Percentiles rank a stretch among this genome's conserved stretches.
Conservation (phyloP, 2,329 filamentous ascomycete genomes). For the Penicillium sp. region DNA sequence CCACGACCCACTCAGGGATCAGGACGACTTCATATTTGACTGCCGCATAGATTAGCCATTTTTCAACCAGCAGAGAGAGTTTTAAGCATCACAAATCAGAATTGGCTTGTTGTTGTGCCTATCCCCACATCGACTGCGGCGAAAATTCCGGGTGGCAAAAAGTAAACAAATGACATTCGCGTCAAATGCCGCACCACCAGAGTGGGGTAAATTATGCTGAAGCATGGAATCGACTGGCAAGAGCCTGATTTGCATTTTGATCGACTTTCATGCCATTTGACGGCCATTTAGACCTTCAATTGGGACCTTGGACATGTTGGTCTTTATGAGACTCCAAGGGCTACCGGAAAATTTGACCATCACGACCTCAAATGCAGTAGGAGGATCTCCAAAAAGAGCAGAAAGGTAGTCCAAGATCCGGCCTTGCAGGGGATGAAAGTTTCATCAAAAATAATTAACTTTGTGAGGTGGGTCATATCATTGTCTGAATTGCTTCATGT, state of each 20-base stretch:
- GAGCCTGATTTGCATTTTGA: background rate
- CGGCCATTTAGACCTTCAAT: background rate
- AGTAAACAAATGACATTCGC: background rate
- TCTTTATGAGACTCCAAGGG: background rate
- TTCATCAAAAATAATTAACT: background rate
- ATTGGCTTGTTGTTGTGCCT: background rate
- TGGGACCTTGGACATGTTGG: background rate
- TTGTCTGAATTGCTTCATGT: background rate
- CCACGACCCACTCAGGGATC: background rate
- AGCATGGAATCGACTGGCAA: background rate
- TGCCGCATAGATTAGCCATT: background rate
- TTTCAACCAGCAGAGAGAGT: background rate
- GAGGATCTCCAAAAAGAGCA: background rate
- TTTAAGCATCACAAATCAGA: background rate
- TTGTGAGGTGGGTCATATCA: background rate
- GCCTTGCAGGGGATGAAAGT: background rate
- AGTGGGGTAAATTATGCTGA: background rate
- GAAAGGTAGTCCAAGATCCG: background rate
- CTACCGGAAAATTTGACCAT: background rate
- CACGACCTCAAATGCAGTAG: background rate
- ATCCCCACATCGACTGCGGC: background rate
- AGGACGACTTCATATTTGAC: background rate
- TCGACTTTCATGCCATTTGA: background rate
- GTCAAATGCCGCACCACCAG: background rate
- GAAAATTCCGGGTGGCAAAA: background rate